A percentile compares a stretch with the other conserved stretches of the same genome.
These are phyloP conservation scores for Eucalyptus cloeziana DNA, from an alignment of 345 rosid species.

Conservation along the genomic window DNA sequence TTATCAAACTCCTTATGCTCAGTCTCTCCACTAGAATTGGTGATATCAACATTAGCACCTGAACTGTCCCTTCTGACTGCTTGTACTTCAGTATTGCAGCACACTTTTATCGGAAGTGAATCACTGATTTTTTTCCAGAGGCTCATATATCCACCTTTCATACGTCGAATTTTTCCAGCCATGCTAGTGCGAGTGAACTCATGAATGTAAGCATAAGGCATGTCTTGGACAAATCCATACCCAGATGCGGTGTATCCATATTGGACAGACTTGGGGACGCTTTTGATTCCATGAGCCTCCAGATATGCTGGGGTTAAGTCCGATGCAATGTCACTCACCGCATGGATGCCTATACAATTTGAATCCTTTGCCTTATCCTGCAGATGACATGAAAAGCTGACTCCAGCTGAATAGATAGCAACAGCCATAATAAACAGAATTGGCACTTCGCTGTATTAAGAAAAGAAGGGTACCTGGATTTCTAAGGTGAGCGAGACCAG, in stretches of 20 bases:
- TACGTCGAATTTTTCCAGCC: slow-evolving; percentile 62
- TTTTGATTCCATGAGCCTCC: slow-evolving; percentile 23
- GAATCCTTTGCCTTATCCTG: slow-evolving; percentile 52
- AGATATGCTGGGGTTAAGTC: slow-evolving; percentile 42
- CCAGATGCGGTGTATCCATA: slow-evolving; percentile 75
- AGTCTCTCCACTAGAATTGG: slow-evolving; percentile 12
- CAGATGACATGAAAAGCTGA: not conserved
- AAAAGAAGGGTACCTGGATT: slow-evolving; percentile 27
- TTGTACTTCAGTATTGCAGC: slow-evolving; percentile 31
- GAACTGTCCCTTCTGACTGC: slow-evolving; percentile 18
- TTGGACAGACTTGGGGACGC: slow-evolving; percentile 43
- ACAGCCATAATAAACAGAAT: not conserved
- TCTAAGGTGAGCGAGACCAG: slow-evolving; percentile 42
- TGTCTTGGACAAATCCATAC: slow-evolving; percentile 54
- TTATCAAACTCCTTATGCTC: slow-evolving; percentile 41
- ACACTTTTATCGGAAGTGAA: slow-evolving; percentile 30
- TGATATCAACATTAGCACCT: slow-evolving; percentile 20
- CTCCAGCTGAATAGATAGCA: not conserved
- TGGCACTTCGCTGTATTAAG: not conserved
- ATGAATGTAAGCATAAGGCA: slow-evolving; percentile 61
- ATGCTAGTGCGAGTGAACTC: slow-evolving; percentile 63
- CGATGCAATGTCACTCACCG: slow-evolving; percentile 47
- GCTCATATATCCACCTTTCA: slow-evolving; percentile 45
- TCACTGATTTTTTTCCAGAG: slow-evolving; percentile 39
- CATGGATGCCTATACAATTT: slow-evolving; percentile 40